Conservation (phyloP, 129 eudicot genomes). For the Centella asiatica region DNA sequence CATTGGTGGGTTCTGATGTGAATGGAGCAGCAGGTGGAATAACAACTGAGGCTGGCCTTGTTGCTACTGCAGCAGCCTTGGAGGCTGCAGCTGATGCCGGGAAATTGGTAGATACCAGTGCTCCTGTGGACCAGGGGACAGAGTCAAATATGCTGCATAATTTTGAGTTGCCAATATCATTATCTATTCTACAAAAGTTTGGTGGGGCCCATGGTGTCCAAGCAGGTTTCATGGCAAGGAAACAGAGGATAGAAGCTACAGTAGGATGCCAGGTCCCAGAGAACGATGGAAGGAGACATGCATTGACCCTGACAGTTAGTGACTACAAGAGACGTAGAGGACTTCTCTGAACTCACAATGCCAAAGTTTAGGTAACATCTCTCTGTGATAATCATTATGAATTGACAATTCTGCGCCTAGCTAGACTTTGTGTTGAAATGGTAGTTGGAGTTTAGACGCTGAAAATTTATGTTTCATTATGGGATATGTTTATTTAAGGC, state of each 20-base stretch:
- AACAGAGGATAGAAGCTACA: slow-evolving; percentile 85
- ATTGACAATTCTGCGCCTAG: background rate
- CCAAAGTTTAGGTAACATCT: slow-evolving; percentile 4
- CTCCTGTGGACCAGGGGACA: slow-evolving; percentile 87
- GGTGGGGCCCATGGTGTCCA: slow-evolving; percentile 84
- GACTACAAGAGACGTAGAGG: slow-evolving; percentile 96
- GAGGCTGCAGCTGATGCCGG: slow-evolving; percentile 92
- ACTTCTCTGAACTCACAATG: slow-evolving; percentile 41
- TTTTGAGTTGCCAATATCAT: slow-evolving; percentile 74
- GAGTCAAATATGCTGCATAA: slow-evolving; percentile 65
- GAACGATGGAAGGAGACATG: slow-evolving; percentile 88
- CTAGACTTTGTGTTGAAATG: background rate
- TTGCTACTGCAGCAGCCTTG: slow-evolving; percentile 74
- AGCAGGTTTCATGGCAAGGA: slow-evolving; percentile 86
- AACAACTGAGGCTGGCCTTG: slow-evolving; percentile 34
- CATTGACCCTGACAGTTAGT: slow-evolving; percentile 66
- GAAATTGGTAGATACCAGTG: slow-evolving; percentile 89
- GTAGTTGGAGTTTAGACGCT: background rate
- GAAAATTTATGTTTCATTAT: background rate
- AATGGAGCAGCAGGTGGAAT: slow-evolving; percentile 2
- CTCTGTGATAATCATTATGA: background rate
- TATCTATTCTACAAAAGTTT: slow-evolving; percentile 63
- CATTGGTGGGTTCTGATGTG: slow-evolving; percentile 20
- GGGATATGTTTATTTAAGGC: background rate
- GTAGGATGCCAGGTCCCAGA: slow-evolving; percentile 72